Evolutionary conservation across 805 yeast species (phyloP).

Genomic region (Starmerella powellii): DNA sequence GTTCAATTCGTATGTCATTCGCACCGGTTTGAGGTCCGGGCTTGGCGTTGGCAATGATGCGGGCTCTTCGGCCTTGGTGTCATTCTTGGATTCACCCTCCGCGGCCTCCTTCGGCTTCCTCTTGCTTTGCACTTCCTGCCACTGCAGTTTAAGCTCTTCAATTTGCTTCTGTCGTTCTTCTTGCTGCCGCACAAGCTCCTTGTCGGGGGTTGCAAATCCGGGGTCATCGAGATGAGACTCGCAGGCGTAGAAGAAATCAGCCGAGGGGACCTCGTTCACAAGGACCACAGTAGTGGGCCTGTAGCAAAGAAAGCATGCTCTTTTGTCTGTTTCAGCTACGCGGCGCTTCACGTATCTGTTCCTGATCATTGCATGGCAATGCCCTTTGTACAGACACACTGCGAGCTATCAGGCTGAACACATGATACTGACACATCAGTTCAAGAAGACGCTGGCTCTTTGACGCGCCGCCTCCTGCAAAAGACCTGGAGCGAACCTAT

Average conservation of each 20-base stretch:
- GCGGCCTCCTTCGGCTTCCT: conserved; percentile 19
- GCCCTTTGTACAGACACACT: not conserved
- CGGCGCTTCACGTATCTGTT: conserved; percentile 37
- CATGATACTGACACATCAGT: too few relatives aligned
- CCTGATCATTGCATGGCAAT: conserved; percentile 24
- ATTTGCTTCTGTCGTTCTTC: conserved; percentile 26
- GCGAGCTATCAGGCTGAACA: too few relatives aligned
- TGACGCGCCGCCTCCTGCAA: too few relatives aligned
- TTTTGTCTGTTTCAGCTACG: conserved; percentile 37
- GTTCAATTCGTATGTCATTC: conserved; percentile 26
- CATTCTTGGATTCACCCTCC: conserved; percentile 15
- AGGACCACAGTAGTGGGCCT: conserved; percentile 42
- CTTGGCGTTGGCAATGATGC: conserved; percentile 1
- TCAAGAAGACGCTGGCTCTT: too few relatives aligned
- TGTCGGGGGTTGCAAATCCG: conserved; percentile 37
- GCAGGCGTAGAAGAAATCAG: conserved; percentile 46
- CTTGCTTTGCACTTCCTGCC: conserved; percentile 20
- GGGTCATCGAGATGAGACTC: conserved; percentile 38
- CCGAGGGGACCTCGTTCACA: conserved; percentile 34
- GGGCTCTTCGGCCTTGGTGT: conserved; percentile 14
- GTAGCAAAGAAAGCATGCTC: conserved; percentile 43
- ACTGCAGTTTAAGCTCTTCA: conserved; percentile 26
- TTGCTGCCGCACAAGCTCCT: conserved; percentile 27
- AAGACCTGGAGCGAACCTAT: too few relatives aligned
- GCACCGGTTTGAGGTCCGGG: not conserved